Percentiles rank a stretch among this genome's conserved stretches.
Conservation (phyloP, 169 alveolate genomes). For the Perkinsus olseni region DNA sequence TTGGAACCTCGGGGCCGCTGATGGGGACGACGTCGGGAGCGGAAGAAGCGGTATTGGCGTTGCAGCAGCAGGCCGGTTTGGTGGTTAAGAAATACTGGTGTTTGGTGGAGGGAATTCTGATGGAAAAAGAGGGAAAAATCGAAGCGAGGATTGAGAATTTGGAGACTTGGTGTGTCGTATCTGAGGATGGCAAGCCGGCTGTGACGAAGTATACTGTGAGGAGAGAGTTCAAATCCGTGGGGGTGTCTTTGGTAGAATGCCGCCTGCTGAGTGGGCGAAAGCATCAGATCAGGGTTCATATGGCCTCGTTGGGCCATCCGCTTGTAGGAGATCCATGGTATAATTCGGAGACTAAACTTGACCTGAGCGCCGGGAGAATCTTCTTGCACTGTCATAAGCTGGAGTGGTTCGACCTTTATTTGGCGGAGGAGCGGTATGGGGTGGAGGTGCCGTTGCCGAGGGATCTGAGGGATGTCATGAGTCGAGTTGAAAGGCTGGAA, state of each 20-base stretch:
- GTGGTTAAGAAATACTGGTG: neutral
- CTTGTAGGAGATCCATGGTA: constrained; percentile 2
- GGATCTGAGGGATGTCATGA: neutral
- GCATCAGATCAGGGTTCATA: constrained; percentile 11
- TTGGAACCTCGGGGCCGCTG: neutral
- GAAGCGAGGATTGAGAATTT: neutral
- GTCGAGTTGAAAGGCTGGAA: neutral
- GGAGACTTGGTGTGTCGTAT: neutral
- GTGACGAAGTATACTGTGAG: neutral
- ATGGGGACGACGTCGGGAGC: neutral
- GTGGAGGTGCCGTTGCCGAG: neutral
- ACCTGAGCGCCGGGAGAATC: neutral
- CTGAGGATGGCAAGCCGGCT: neutral
- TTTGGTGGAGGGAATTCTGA: neutral
- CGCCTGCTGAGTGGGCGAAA: constrained; percentile 6
- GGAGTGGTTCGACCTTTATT: neutral
- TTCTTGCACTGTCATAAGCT: neutral
- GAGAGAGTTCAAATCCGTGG: neutral
- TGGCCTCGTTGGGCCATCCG: constrained; percentile 17
- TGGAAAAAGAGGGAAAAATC: neutral
- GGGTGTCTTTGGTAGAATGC: constrained; percentile 15
- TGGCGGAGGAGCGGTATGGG: neutral
- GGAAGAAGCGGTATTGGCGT: neutral
- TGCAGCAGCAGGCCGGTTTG: neutral
- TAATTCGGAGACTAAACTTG: neutral